Evolutionary conservation across 2,329 filamentous ascomycete species (phyloP), one percentile per base, ranked within the genome.

Genomic region (Esteya vermicola): DNA sequence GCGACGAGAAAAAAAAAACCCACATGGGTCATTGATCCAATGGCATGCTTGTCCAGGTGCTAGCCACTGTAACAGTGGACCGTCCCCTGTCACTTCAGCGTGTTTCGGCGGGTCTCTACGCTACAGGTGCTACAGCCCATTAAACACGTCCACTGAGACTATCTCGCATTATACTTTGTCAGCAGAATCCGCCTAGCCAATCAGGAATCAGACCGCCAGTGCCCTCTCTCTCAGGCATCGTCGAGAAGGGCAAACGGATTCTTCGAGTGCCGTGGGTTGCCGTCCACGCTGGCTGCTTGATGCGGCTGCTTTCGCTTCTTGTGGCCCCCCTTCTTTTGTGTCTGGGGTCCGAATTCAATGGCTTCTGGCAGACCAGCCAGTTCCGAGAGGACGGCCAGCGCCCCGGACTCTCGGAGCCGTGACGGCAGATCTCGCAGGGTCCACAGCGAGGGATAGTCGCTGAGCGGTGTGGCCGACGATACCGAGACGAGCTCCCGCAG

Each of bases 171-270:
- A n/a, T n/a, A n/a, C n/a, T n/a, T n/a, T n/a, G n/a, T n/a, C n/a
- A n/a, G n/a, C n/a, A n/a, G n/a, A n/a, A n/a, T n/a, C n/a, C n/a
- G n/a, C n/a, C n/a, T n/a, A n/a, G n/a, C n/a, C n/a, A n/a, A n/a
- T n/a, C n/a, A n/a, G n/a, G n/a, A n/a, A n/a, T n/a, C n/a, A n/a
- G n/a, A n/a, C n/a, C n/a, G n/a, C n/a, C n/a, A n/a, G n/a, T n/a
- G n/a, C n/a, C n/a, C n/a, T n/a, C 33, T 34, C 7, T 4, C 10
- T 23, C 26, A 37, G 9, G 18, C 10, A 8, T 13, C 34, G 10
- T 43, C 42, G 0, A 49, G 39, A 1, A 45, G 4, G 7, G 44
- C 20, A 40, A 49, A 49, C 7, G 44, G 44, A 13, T 49, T 49
- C 16, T 21, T 30, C 4, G 41, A 28, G 20, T 22, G 20, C 7